Base-by-base conservation (phyloP, 495 filamentous ascomycete genomes). In the Xylaria telfairii region DNA sequence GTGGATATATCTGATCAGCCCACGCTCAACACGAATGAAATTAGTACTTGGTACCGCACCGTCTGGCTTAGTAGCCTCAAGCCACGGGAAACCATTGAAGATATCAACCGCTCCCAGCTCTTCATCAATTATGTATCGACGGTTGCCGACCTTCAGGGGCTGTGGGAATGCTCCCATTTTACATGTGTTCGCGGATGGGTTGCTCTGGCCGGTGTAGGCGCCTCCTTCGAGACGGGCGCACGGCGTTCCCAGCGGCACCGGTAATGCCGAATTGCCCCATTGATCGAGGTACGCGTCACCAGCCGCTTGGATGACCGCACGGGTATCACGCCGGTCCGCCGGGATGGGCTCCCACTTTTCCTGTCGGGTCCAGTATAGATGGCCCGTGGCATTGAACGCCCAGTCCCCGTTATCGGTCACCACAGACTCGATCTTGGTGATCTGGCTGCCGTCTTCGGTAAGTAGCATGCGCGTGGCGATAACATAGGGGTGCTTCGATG, bases 171-270 rank as follows among this genome's bases (percentile, higher is more conserved):
- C 62, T 7, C 59, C 32, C 77, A 78, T 75, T 54, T 66, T 72
- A 63, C 83, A 84, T 10, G 81, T 83, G 71, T 84, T 80, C 1
- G 74, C 75, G 1, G 70, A 69, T 4, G 74, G 47, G 41, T 72
- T 74, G 5, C 74, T 68, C 65, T 76, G 68, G 26, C 69, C 71
- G 0, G 80, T 81, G 71, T 85, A 85, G 12, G 73, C 73, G 26
- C 84, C 84, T 7, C 84, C 84, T 68, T 86, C 83, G 51, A 86
- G 78, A 3, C 84, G 76, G 3, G 83, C 79, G 60, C 84, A 86
- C 26, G 84, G 84, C 12, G 76, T 83, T 1, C 83, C 83, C 61
- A 78, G 83, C 0, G 84, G 84, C 2, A 85, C 83, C 13, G 74
- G 74, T 5, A 83, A 74, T n/a, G 47, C 80, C n/a, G 75, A 76